Conservation (phyloP, 345 rosid genomes). For the Leavenworthia alabamica region DNA sequence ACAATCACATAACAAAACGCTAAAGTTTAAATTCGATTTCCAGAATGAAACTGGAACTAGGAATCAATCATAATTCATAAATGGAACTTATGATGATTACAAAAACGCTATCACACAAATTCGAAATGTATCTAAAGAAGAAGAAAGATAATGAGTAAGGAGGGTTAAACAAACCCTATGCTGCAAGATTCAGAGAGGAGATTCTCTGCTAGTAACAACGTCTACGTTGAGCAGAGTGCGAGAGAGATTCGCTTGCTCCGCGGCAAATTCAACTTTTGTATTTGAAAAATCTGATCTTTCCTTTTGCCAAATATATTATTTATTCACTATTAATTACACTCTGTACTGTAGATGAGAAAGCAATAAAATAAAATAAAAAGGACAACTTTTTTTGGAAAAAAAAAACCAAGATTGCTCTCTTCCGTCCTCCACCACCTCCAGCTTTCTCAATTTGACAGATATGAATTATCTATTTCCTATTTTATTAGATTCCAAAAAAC, state of each 20-base stretch:
- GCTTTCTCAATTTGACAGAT: not conserved
- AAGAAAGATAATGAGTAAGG: too few relatives aligned
- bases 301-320: not conserved
- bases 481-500: not conserved
- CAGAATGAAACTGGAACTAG: not conserved
- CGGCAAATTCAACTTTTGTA: constrained; percentile 22
- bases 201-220: too few relatives aligned
- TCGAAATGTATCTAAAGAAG: not conserved
- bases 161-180: too few relatives aligned
- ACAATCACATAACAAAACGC: not conserved
- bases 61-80: too few relatives aligned
- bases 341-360: not conserved
- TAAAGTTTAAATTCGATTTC: not conserved
- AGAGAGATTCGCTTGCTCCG: constrained; percentile 12
- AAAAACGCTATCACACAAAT: not conserved
- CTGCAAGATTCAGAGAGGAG: too few relatives aligned
- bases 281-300: too few relatives aligned
- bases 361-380: not conserved
- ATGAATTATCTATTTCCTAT: constrained; percentile 24
- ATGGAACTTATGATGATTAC: not conserved
- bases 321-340: not conserved
- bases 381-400: not conserved
- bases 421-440: not conserved
- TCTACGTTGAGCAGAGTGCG: too few relatives aligned
- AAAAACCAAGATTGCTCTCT: not conserved